These are phyloP conservation scores for Mycena sp. DNA, from an alignment of 1,284 basidiomycete species.

Conservation along the genomic window DNA sequence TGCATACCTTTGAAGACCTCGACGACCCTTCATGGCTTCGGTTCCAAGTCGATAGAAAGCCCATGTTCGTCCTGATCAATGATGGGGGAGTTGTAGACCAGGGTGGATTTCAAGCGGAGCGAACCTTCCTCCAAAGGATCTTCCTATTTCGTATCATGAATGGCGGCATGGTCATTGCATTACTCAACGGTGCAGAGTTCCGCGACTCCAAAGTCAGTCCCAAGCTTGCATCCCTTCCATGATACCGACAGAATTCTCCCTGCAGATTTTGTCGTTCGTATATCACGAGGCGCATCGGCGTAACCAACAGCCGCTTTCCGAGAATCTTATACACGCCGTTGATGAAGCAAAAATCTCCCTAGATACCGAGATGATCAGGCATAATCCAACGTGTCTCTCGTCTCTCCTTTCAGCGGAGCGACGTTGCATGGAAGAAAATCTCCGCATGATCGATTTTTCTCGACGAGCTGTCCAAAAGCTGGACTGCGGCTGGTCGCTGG, in stretches of 20 bases:
- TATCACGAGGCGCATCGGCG: slow-evolving; percentile 46
- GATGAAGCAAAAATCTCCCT: background rate
- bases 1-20: slow-evolving; percentile 56
- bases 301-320: slow-evolving; percentile 11
- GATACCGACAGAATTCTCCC: background rate
- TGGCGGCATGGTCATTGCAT: slow-evolving; percentile 59
- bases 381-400: background rate
- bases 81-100: slow-evolving; percentile 54
- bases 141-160: slow-evolving; percentile 59
- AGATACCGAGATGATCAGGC: background rate
- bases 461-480: background rate
- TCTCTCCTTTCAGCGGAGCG: background rate
- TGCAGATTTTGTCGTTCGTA: slow-evolving; percentile 58
- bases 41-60: slow-evolving; percentile 58
- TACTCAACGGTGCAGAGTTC: slow-evolving; percentile 63
- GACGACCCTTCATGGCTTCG: slow-evolving; percentile 58
- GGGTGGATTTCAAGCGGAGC: slow-evolving; percentile 35
- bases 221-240: background rate
- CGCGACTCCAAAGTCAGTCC: slow-evolving; percentile 67
- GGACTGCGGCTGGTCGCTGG: slow-evolving; percentile 13
- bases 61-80: slow-evolving; percentile 72
- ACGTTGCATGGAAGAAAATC: background rate
- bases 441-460: slow-evolving; percentile 10
- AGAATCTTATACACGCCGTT: background rate
- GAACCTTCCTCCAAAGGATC: slow-evolving; percentile 56